These are phyloP conservation scores for Bipolaris zeicola DNA, from an alignment of 2,329 filamentous ascomycete species.

Conservation along the genomic window DNA sequence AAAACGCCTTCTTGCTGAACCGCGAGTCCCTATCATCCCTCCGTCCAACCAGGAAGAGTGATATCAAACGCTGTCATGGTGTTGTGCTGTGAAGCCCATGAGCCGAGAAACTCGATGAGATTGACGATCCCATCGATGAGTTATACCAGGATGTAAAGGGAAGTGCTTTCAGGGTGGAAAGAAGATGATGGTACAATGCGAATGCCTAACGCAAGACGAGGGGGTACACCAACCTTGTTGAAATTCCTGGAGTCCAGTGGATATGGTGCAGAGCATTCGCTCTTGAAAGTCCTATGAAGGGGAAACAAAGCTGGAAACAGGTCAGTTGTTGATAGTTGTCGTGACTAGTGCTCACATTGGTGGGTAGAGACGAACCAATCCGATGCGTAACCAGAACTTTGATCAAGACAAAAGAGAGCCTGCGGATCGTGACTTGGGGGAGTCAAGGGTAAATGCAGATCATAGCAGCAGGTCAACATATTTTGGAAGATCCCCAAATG, in stretches of 20 bases:
- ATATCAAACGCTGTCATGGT: not conserved
- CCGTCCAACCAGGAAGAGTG: not conserved
- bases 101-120: not conserved
- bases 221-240: not conserved
- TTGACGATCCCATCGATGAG: not conserved
- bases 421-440: not conserved
- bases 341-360: conserved; percentile 12
- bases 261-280: conserved; percentile 1
- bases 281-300: not conserved
- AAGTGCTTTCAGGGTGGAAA: not conserved
- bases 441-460: not conserved
- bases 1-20: not conserved
- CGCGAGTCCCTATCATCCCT: not conserved
- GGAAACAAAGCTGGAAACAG: conserved; percentile 1
- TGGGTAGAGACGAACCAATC: conserved; percentile 14
- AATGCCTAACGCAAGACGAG: not conserved
- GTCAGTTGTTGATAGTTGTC: conserved; percentile 7
- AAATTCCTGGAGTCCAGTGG: not conserved
- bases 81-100: not conserved
- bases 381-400: conserved; percentile 15
- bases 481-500: not conserved
- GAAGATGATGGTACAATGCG: not conserved
- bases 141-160: not conserved
- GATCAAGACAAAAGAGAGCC: not conserved
- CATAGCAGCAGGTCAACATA: not conserved